Conservation (phyloP, 2,329 filamentous ascomycete genomes). For the Exophiala calicioides region DNA sequence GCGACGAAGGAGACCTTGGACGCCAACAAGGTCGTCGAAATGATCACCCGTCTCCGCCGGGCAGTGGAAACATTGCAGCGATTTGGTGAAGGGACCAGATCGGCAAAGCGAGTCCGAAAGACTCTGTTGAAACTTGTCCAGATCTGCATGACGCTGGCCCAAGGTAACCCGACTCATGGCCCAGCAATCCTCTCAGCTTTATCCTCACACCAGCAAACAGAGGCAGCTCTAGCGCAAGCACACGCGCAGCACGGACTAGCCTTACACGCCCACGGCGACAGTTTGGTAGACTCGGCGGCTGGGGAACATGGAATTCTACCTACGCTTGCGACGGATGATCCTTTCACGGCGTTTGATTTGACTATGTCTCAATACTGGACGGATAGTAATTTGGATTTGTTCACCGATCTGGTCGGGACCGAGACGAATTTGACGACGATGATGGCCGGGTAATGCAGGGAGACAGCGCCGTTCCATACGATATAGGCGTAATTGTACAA, state of each 20-base stretch:
- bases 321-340: conserved; percentile 48
- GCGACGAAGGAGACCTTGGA: conserved; percentile 11
- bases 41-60: conserved; percentile 18
- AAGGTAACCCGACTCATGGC: conserved; percentile 19
- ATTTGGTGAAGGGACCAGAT: conserved; percentile 24
- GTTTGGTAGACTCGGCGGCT: neutral
- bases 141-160: conserved; percentile 25
- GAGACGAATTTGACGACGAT: conserved; percentile 21
- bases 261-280: neutral
- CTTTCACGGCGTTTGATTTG: conserved; percentile 20
- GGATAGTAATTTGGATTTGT: conserved; percentile 24
- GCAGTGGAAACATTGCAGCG: conserved; percentile 20
- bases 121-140: conserved; percentile 24
- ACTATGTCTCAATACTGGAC: conserved; percentile 25
- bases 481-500: neutral
- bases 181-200: conserved; percentile 17
- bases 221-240: conserved; percentile 3
- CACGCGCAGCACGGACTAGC: conserved; percentile 7
- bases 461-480: neutral
- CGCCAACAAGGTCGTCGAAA: conserved; percentile 14
- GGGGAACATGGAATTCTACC: conserved; percentile 46
- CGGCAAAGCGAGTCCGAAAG: conserved; percentile 21
- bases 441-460: conserved; percentile 14
- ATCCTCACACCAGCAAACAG: conserved; percentile 13
- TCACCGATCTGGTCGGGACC: conserved; percentile 23